Conservation (phyloP, 768 basidiomycete species). For the Lactarius hengduanensis region DNA sequence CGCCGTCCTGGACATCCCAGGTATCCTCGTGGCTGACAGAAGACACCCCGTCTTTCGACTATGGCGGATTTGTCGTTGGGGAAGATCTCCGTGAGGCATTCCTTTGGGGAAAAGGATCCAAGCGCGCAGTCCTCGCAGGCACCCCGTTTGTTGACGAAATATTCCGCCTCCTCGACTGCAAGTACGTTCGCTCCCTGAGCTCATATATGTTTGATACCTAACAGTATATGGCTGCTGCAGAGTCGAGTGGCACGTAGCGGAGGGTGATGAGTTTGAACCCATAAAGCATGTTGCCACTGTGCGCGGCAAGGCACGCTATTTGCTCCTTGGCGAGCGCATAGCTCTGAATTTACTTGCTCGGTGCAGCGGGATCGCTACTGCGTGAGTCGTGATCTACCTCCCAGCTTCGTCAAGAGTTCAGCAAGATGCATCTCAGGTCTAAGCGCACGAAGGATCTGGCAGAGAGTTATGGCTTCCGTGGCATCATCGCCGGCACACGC, state of each 20-base stretch:
- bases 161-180: constrained; percentile 84
- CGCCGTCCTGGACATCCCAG: constrained; percentile 88
- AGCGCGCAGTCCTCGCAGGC: constrained; percentile 83
- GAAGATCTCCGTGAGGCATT: constrained; percentile 84
- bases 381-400: constrained; percentile 48
- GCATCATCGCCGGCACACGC: constrained; percentile 92
- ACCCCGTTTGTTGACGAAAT: constrained; percentile 95
- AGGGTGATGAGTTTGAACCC: constrained; percentile 80
- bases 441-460: constrained; percentile 80
- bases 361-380: constrained; percentile 97
- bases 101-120: constrained; percentile 86
- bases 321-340: constrained; percentile 90
- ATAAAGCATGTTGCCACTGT: constrained; percentile 89
- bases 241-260: constrained; percentile 90
- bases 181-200: constrained; percentile 49
- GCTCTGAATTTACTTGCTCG: constrained; percentile 79
- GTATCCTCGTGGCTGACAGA: constrained; percentile 84
- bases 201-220: not conserved
- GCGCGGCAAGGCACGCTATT: constrained; percentile 79
- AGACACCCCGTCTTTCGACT: constrained; percentile 95
- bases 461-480: constrained; percentile 72
- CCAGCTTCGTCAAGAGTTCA: not conserved
- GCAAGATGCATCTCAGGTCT: constrained; percentile 52
- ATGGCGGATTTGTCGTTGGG: constrained; percentile 33
- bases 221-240: constrained; percentile 40